These are phyloP conservation scores for Malbranchea zuffiana DNA, from an alignment of 2,329 filamentous ascomycete genomes.

Conservation along the genomic window DNA sequence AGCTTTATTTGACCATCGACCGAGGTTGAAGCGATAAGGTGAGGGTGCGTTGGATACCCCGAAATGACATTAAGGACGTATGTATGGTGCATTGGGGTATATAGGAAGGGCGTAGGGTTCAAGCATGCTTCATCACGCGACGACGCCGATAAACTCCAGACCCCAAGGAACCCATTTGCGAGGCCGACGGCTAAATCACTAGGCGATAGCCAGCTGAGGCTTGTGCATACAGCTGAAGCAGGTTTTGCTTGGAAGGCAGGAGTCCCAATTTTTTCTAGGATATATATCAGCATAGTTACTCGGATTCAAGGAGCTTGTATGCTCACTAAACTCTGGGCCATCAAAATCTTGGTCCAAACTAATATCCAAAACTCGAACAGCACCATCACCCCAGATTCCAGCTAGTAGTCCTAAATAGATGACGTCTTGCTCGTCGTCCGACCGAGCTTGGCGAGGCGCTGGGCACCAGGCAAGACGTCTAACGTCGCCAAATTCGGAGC, in stretches of 20 bases:
- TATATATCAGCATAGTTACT: conserved; percentile 5
- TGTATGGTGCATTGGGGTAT: conserved; percentile 27
- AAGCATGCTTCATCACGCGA: conserved; percentile 7
- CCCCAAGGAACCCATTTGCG: conserved; percentile 45
- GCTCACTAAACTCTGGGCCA: conserved; percentile 22
- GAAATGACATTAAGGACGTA: conserved; percentile 34
- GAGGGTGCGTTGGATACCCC: conserved; percentile 44
- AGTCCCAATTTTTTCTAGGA: conserved; percentile 33
- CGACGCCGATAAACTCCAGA: conserved; percentile 39
- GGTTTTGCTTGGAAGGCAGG: conserved; percentile 43
- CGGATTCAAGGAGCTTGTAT: not conserved
- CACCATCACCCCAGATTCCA: conserved; percentile 49
- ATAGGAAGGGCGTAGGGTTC: conserved; percentile 26
- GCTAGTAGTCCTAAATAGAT: conserved; percentile 44
- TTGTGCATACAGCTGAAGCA: conserved; percentile 45
- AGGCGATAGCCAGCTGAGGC: conserved; percentile 46
- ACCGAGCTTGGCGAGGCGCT: conserved; percentile 26
- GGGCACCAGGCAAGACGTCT: conserved; percentile 49
- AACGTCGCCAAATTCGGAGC: conserved; percentile 47
- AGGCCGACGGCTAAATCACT: conserved; percentile 45
- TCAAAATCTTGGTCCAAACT: conserved; percentile 21
- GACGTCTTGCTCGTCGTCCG: conserved; percentile 17
- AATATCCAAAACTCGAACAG: conserved; percentile 45
- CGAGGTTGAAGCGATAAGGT: conserved; percentile 42
- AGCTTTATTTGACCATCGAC: conserved; percentile 47